Evolutionary conservation across 176 grass and related monocot species (phyloP).

Genomic region (Pontederia paniculata): DNA sequence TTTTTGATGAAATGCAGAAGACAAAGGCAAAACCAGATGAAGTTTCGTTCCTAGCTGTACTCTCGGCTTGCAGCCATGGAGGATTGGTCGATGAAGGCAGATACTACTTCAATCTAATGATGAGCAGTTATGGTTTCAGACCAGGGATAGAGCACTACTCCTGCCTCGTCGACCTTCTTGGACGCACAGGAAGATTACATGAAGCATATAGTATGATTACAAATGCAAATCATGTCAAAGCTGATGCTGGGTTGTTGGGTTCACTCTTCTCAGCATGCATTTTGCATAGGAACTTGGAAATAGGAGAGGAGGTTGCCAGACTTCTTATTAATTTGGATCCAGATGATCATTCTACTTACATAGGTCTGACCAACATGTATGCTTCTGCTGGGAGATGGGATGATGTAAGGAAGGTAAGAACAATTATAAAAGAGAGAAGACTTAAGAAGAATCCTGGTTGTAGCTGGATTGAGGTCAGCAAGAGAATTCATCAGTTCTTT

Average conservation of each 20-base stretch:
- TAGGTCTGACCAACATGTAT: conserved; percentile 16
- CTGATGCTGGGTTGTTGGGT: conserved; percentile 15
- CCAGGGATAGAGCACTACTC: conserved; percentile 21
- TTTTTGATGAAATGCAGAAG: conserved; percentile 20
- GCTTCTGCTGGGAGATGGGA: conserved; percentile 20
- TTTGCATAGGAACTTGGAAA: conserved; percentile 13
- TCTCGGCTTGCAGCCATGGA: conserved; percentile 24
- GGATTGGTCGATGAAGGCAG: conserved; percentile 18
- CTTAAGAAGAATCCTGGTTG: conserved; percentile 27
- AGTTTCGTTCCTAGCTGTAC: conserved; percentile 17
- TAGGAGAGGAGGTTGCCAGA: conserved; percentile 17
- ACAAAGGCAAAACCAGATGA: conserved; percentile 12
- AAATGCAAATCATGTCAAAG: conserved; percentile 4
- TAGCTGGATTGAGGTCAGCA: conserved; percentile 24
- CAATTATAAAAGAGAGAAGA: conserved; percentile 11
- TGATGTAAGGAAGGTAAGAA: conserved; percentile 4
- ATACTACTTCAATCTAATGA: conserved; percentile 14
- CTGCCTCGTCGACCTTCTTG: conserved; percentile 22
- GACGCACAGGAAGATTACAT: conserved; percentile 14
- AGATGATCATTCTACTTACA: conserved; percentile 18
- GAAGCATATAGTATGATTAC: conserved; percentile 13
- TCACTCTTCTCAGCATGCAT: conserved; percentile 16
- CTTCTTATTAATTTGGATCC: conserved; percentile 21
- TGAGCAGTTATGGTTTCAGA: conserved; percentile 8
- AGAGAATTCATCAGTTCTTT: conserved; percentile 22